These are phyloP conservation scores for Rhizomucor pusillus DNA, from an alignment of 371 early-diverging fungal species.

Conservation along the genomic window DNA sequence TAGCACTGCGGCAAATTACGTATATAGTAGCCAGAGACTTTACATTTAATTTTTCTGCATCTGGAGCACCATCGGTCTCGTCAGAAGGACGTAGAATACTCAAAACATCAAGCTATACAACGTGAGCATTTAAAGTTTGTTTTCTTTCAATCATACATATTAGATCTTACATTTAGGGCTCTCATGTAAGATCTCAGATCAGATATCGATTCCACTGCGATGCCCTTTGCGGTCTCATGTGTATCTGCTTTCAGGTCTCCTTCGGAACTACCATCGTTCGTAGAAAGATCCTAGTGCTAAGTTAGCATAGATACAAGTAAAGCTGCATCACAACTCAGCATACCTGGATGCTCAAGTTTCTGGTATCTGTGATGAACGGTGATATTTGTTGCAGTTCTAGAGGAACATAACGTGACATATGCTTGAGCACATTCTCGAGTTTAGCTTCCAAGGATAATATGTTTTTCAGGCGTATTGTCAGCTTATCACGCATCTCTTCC, in stretches of 20 bases:
- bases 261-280: conserved; percentile 9
- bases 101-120: conserved; percentile 23
- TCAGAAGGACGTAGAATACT: conserved; percentile 14
- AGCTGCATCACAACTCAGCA: too few species aligned
- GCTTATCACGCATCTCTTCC: conserved; percentile 27
- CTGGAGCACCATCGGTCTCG: background rate
- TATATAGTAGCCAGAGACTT: background rate
- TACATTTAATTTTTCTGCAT: conserved; percentile 8
- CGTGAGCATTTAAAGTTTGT: background rate
- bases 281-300: too few species aligned
- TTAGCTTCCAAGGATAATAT: conserved; percentile 39
- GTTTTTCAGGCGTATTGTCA: conserved; percentile 27
- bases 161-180: conserved; percentile 41
- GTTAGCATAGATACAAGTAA: too few species aligned
- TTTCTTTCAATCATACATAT: background rate
- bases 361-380: background rate
- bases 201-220: conserved; percentile 6
- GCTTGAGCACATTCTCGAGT: conserved; percentile 37
- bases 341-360: background rate
- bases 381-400: conserved; percentile 24
- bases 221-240: conserved; percentile 2
- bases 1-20: too few species aligned
- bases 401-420: conserved; percentile 40
- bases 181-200: conserved; percentile 42
- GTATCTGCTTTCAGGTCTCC: conserved; percentile 3